Evolutionary conservation across 2,329 filamentous ascomycete genomes (phyloP).

Genomic region (Fusarium abutilonis): DNA sequence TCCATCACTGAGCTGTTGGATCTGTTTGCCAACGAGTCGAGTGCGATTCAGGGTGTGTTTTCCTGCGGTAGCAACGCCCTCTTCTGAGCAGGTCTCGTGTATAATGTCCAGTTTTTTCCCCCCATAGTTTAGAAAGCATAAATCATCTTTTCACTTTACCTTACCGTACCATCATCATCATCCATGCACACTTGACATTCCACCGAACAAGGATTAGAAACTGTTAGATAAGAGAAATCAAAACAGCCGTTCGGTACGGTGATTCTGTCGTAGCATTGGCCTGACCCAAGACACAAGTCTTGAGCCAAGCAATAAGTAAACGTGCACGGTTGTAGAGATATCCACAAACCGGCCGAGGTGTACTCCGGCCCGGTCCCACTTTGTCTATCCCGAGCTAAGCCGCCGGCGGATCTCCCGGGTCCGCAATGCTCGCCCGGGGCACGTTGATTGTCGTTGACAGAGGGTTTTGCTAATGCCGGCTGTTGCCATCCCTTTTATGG

Average conservation of each 20-base stretch:
- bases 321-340: conserved; percentile 13
- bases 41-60: conserved; percentile 47
- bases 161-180: conserved; percentile 13
- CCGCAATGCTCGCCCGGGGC: conserved; percentile 8
- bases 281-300: conserved; percentile 26
- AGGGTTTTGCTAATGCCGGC: conserved; percentile 45
- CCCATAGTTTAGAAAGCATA: conserved; percentile 27
- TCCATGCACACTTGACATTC: conserved; percentile 42
- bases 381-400: conserved; percentile 24
- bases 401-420: conserved; percentile 13
- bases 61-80: conserved; percentile 50
- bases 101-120: conserved; percentile 22
- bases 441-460: conserved; percentile 46
- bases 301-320: not conserved
- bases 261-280: conserved; percentile 35
- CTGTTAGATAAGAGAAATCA: conserved; percentile 47
- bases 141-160: conserved; percentile 27
- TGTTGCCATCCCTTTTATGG: conserved; percentile 32
- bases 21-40: conserved; percentile 44
- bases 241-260: conserved; percentile 37
- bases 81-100: conserved; percentile 42
- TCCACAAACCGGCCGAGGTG: conserved; percentile 34
- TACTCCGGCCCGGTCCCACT: conserved; percentile 11
- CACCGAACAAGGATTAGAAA: conserved; percentile 28
- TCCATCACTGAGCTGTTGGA: conserved; percentile 48